Base-by-base conservation (phyloP, 129 eudicot genomes). In the Saussurea involucrata region DNA sequence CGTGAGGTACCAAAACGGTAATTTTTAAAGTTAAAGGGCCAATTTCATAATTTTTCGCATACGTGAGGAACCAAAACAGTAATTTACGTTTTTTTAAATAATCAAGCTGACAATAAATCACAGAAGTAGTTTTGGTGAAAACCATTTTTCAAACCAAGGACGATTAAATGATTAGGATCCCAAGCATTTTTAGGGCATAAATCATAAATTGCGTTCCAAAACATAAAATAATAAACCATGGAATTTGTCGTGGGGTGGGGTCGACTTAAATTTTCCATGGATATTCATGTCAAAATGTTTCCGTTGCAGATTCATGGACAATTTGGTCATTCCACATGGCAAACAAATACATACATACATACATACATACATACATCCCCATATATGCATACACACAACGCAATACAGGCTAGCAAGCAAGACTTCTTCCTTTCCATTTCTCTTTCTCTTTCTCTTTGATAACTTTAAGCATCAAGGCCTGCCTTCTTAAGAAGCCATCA, bases 251-350 rank as follows among this genome's bases (percentile, higher is more conserved):
- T 40, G 49, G n/a, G n/a, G n/a, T n/a, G n/a, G 49, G 49, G 49
- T 40, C 49, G 15, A 40, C 15, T 40, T 66, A 4, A 31, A 66
- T 1, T 17, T 29, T 29, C 11, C n/a, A 0, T 32, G 53, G 36
- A 68, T 68, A 68, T 68, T 68, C 71, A 76, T 37, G 44, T 18
- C 44, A 11, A 75, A 66, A 80, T 80, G 34, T 80, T 74, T 74
- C 84, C 84, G 84, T 80, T 80, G 76, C 75, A 80, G 84, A 80
- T 80, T 55, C 80, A 80, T 74, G 84, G 80, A 36, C 55, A 67
- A 4, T 68, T 55, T 15, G 6, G 80, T 74, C 49, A 74, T 80
- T 80, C 21, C 27, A 27, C 6, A 9, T n/a, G 3, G 21, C 22
- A 40, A 66, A 40, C 27, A 25, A 11, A 61, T n/a, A n/a, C n/a